Evolutionary conservation across 257 asterid genomes (phyloP).

Genomic region (Rauvolfia tetraphylla): DNA sequence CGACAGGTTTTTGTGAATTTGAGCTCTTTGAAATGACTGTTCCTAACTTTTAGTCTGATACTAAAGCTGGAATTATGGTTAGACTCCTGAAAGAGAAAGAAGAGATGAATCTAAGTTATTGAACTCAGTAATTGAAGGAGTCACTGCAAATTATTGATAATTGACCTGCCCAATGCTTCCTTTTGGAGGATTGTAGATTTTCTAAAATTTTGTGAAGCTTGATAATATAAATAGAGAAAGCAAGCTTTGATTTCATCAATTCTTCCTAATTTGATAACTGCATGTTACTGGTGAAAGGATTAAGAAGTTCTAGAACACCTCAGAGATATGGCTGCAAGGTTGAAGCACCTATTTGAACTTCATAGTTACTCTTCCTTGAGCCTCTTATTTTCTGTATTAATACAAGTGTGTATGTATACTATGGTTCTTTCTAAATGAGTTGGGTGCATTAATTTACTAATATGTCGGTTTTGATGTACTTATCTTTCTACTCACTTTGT

Average conservation of each 20-base stretch:
- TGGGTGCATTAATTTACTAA: neutral
- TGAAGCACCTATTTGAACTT: neutral
- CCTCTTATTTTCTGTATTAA: neutral
- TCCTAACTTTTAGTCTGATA: neutral
- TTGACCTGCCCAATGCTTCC: neutral
- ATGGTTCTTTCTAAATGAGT: neutral
- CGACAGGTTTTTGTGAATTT: neutral
- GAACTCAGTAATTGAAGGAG: neutral
- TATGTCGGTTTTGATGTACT: neutral
- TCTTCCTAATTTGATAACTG: neutral
- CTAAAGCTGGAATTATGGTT: neutral
- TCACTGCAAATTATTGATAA: neutral
- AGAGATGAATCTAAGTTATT: neutral
- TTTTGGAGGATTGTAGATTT: neutral
- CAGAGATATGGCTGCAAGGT: neutral
- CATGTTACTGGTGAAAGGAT: neutral
- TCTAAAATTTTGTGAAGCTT: neutral
- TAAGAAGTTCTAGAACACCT: neutral
- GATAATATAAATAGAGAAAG: neutral
- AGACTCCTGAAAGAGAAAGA: neutral
- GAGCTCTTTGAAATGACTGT: neutral
- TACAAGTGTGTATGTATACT: neutral
- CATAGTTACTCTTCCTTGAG: neutral
- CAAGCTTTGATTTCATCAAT: neutral
- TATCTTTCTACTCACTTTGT: neutral